Conservation (phyloP, 805 yeast species). For the Lachancea meyersii region DNA sequence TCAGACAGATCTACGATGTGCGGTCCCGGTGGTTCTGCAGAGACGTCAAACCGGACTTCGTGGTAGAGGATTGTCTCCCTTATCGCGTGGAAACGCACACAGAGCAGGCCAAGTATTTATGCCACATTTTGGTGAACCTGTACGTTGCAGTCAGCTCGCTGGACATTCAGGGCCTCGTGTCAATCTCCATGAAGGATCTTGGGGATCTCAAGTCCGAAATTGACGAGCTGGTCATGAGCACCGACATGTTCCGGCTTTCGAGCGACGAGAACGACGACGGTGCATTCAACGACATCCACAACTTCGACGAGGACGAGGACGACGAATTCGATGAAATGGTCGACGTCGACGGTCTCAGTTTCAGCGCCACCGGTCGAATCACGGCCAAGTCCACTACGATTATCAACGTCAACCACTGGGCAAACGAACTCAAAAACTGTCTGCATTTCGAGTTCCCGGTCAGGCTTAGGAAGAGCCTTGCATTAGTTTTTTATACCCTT, state of each 20-base stretch:
- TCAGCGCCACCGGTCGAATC: slow-evolving; percentile 47
- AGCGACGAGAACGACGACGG: slow-evolving; percentile 32
- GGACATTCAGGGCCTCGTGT: slow-evolving; percentile 66
- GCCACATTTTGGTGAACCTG: slow-evolving; percentile 73
- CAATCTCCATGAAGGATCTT: slow-evolving; percentile 62
- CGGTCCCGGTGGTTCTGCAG: slow-evolving; percentile 38
- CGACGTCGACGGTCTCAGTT: slow-evolving; percentile 34
- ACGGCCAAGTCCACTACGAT: slow-evolving; percentile 66
- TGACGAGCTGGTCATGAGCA: slow-evolving; percentile 46
- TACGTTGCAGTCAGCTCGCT: slow-evolving; percentile 70
- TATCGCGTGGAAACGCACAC: slow-evolving; percentile 61
- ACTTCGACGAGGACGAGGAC: slow-evolving; percentile 39
- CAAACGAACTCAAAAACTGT: slow-evolving; percentile 76
- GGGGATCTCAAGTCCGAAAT: slow-evolving; percentile 39
- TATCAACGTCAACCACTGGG: slow-evolving; percentile 75
- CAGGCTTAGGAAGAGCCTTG: slow-evolving; percentile 50
- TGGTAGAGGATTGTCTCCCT: slow-evolving; percentile 48
- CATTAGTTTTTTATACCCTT: slow-evolving; percentile 64
- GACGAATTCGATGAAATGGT: slow-evolving; percentile 33
- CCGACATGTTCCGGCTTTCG: slow-evolving; percentile 39
- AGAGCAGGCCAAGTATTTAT: slow-evolving; percentile 66
- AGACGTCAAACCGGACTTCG: slow-evolving; percentile 30
- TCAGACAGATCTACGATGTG: slow-evolving; percentile 27
- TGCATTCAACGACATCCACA: slow-evolving; percentile 35
- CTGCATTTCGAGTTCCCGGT: slow-evolving; percentile 72